These are phyloP conservation scores for Trichodelitschia bisporula DNA, from an alignment of 495 filamentous ascomycete species.

Conservation along the genomic window DNA sequence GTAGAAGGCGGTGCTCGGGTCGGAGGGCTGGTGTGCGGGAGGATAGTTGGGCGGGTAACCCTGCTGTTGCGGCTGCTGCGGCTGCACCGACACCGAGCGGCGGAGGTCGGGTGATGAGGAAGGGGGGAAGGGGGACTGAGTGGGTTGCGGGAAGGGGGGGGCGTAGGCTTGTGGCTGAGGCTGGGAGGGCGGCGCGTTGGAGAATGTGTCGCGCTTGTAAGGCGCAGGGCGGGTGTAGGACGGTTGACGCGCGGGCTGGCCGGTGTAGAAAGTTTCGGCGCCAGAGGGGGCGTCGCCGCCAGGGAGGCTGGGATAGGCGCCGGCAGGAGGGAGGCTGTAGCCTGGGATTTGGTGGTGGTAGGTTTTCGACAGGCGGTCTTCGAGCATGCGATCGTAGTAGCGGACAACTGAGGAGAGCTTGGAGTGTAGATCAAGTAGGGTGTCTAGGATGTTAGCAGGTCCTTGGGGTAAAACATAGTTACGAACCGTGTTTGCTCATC, in stretches of 20 bases:
- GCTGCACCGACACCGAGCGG: no score
- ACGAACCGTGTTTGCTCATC: slow-evolving; percentile 94
- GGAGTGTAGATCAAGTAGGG: slow-evolving; percentile 76
- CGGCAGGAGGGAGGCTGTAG: slow-evolving; percentile 23
- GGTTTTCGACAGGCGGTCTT: slow-evolving; percentile 77
- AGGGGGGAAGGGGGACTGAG: no score
- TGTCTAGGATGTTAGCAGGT: slow-evolving; percentile 24
- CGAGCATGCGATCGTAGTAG: slow-evolving; percentile 97
- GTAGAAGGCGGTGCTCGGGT: no score
- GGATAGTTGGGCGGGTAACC: no score
- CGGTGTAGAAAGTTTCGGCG: slow-evolving; percentile 62
- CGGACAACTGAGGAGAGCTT: slow-evolving; percentile 91
- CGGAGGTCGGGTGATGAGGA: no score
- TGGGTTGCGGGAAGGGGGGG: no score
- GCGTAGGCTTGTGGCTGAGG: no score
- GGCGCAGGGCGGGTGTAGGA: no score
- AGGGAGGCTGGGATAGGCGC: slow-evolving; percentile 38
- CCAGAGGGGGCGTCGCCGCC: slow-evolving; percentile 15
- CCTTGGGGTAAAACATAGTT: neutral
- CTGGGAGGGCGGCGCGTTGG: no score
- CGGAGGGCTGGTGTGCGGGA: no score
- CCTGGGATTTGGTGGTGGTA: slow-evolving; percentile 58
- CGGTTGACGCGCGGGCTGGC: slow-evolving; percentile 27
- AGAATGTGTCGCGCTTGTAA: no score
- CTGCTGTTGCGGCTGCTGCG: no score